Conservation (phyloP, 2,329 filamentous ascomycete species). For the Moelleriella libera region DNA sequence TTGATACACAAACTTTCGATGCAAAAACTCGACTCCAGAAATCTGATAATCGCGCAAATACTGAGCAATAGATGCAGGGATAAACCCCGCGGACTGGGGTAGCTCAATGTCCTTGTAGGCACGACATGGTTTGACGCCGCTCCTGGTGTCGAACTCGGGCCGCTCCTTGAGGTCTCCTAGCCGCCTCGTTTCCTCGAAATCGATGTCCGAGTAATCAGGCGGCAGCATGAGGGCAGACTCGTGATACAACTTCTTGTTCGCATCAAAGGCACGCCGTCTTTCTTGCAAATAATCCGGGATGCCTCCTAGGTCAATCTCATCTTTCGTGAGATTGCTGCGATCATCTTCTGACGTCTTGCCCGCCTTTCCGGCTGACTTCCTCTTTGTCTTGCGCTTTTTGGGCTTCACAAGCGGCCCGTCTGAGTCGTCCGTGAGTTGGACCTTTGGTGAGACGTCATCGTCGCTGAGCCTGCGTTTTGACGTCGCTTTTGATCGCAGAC, state of each 20-base stretch:
- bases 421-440: constrained; percentile 45
- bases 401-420: constrained; percentile 42
- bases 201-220: constrained; percentile 60
- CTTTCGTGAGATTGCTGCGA: constrained; percentile 22
- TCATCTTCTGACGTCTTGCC: constrained; percentile 11
- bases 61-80: constrained; percentile 80
- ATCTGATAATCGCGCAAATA: constrained; percentile 90
- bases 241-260: constrained; percentile 40
- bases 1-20: constrained; percentile 81
- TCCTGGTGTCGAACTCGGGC: constrained; percentile 46
- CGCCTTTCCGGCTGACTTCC: constrained; percentile 15
- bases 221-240: constrained; percentile 62
- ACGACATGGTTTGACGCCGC: constrained; percentile 48
- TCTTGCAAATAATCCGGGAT: constrained; percentile 61
- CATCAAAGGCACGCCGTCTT: constrained; percentile 57
- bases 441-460: constrained; percentile 24
- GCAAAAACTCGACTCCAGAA: constrained; percentile 70
- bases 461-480: constrained; percentile 20
- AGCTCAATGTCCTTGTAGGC: constrained; percentile 64
- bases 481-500: constrained; percentile 2
- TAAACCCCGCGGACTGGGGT: constrained; percentile 60
- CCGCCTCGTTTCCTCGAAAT: constrained; percentile 41
- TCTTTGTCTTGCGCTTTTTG: constrained; percentile 22
- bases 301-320: constrained; percentile 34
- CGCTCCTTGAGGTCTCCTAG: constrained; percentile 40